Conservation (phyloP, 345 rosid species). For the Citrus unshiu region DNA sequence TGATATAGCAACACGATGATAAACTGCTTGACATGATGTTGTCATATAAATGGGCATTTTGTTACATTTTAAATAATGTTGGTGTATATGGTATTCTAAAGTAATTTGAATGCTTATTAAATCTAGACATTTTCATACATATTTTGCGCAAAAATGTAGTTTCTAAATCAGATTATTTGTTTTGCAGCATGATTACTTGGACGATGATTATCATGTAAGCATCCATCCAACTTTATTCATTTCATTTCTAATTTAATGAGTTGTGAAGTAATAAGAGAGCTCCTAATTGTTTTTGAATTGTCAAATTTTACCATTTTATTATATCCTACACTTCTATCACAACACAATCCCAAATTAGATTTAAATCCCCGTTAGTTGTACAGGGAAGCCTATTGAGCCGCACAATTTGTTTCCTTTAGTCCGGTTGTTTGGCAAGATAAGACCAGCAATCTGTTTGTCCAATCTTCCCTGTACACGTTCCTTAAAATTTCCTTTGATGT, state of each 20-base stretch:
- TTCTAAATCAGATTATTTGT: constrained; percentile 4
- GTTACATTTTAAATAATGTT: neutral
- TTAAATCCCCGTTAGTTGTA: too few relatives aligned
- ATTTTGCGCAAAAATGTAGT: neutral
- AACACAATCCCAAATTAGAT: neutral
- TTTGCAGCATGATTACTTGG: constrained; percentile 38
- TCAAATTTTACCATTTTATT: neutral
- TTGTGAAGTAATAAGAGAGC: neutral
- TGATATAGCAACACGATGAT: neutral
- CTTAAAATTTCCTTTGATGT: too few relatives aligned
- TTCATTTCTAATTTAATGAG: neutral
- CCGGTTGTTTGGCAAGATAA: too few relatives aligned
- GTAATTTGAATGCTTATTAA: neutral
- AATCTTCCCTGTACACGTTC: neutral
- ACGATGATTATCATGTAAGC: constrained; percentile 47
- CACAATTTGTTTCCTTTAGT: too few relatives aligned
- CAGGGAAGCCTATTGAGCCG: too few relatives aligned
- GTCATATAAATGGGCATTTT: neutral
- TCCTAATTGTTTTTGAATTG: neutral
- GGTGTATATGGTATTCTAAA: neutral
- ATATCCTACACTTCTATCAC: neutral
- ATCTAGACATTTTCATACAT: neutral
- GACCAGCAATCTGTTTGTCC: neutral
- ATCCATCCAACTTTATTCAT: neutral
- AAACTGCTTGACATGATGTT: neutral